Percentiles rank a stretch among this genome's conserved stretches.
phyloP scores from a whole-genome alignment of 2,329 filamentous ascomycete species.

The Cryphonectria japonica region DNA sequence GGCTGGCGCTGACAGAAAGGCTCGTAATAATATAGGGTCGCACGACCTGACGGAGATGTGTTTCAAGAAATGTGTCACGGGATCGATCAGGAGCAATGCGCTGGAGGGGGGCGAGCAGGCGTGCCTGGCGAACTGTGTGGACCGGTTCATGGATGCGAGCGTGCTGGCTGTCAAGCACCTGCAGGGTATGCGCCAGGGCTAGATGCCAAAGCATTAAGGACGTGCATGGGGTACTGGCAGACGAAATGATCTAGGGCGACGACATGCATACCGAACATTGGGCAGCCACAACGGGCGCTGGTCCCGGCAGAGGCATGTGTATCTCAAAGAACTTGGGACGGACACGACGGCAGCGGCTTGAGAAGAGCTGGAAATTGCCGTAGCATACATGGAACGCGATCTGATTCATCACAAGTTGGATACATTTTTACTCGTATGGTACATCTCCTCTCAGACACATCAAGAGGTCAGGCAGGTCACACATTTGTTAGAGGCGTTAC shows the following conservation, averaged over 20 bases:
- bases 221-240: not conserved
- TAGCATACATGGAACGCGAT: not conserved
- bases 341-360: not conserved
- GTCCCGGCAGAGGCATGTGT: not conserved
- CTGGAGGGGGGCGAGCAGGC: slow-evolving; percentile 79
- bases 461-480: not conserved
- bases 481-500: not conserved
- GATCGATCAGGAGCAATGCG: slow-evolving; percentile 69
- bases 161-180: slow-evolving; percentile 83
- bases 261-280: not conserved
- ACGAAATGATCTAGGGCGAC: too few relatives aligned
- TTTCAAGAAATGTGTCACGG: slow-evolving; percentile 91
- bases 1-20: slow-evolving; percentile 1
- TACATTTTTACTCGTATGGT: not conserved
- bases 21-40: slow-evolving; percentile 46
- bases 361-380: not conserved
- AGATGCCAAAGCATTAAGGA: not conserved
- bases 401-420: not conserved
- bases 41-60: slow-evolving; percentile 72
- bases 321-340: not conserved
- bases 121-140: slow-evolving; percentile 91
- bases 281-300: not conserved
- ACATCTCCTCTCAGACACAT: not conserved
- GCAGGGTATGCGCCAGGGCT: slow-evolving; percentile 57
- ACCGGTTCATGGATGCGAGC: slow-evolving; percentile 90